Base-by-base conservation (phyloP, 805 yeast genomes). In the Schwanniomyces occidentalis region DNA sequence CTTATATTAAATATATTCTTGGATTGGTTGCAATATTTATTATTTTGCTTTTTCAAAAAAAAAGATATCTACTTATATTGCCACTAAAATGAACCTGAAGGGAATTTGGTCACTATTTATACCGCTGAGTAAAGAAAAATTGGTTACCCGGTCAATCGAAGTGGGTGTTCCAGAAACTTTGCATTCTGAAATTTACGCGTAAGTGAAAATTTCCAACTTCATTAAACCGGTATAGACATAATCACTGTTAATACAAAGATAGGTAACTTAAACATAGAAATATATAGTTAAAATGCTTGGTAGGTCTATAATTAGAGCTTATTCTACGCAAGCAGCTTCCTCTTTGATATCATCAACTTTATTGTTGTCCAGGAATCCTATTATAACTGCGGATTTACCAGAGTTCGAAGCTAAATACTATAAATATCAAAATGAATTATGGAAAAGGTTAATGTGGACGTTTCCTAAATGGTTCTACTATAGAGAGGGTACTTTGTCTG, bases 391-490 rank as follows among this genome's bases (percentile, higher is more conserved):
- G 8, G 91, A 85, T 41, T 65, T 81, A 35, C 70, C 82, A 7
- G 76, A 70, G 37, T 83, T 91, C 48, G 96, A 88, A 49, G 53
- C 68, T 40, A 79, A 80, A 33, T 93, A 82, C 61, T 86, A 84
- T 56, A 69, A 78, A 35, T 93, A 93, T 58, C 95, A 90, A 61
- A 76, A 79, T 33, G 95, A 86, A 58, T 71, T 93, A 36, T 90
- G 89, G 70, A 81, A 81, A 54, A 76, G 98, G 51, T 71, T 93
- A 47, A 89, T 90, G 95, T 89, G 96, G 96, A 89, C 98, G 0
- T 93, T 93, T 61, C 98, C 99, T 4, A 80, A 83, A 49, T 88
- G 88, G 76, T 90, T 80, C 56, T 93, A 90, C 65, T 93, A 82
- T 68, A 86, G 84, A 54, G 82, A 77, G 50, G 98, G 98, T 42